Evolutionary conservation across 352 stramenopile species (phyloP), one percentile per base, ranked within the genome.

Genomic region (Phytopythium aichiense): DNA sequence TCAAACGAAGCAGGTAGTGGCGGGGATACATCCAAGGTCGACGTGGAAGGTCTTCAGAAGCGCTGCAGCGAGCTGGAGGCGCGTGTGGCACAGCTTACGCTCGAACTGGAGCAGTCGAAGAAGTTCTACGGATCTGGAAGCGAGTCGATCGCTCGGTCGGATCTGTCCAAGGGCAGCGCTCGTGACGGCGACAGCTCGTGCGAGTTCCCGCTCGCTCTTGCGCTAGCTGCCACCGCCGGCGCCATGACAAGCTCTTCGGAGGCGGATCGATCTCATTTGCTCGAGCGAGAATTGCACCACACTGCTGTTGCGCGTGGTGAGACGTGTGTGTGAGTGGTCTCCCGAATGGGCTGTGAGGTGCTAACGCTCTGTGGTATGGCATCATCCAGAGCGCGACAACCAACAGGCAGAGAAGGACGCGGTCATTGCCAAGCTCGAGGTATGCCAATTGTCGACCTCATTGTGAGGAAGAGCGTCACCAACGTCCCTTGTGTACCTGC

Each of bases 141-240:
- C 51, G 79, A 77, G 18, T 92, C 80, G 16, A 86, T 89, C 40
- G 69, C 72, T 8, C 79, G 69, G 0, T 92, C 83, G 0, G 84
- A 92, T 58, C 55, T 84, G 49, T 94, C 84, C 18, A 90, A 92
- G 66, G 74, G 72, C 0, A 91, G 84, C 31, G 76, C 68, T 28
- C 79, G 72, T 20, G 84, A 84, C 53, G 81, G 69, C 23, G 82
- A 89, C 57, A 91, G 81, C 22, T 91, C 79, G 22, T 94, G 77
- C 50, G 84, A 95, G 55, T 93, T 95, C 62, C 87, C 87, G 28
- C 67, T 95, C 25, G 84, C 92, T 23, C 59, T 95, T 16, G 87
- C 84, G 12, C 62, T 95, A 12, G 84, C 87, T 38, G 87, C 83
- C 9, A 92, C 80, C 13, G 81, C 85, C 6, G 83, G 81, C 49